Conservation (phyloP, 2,329 filamentous ascomycete species). For the Cladosporium sp. region DNA sequence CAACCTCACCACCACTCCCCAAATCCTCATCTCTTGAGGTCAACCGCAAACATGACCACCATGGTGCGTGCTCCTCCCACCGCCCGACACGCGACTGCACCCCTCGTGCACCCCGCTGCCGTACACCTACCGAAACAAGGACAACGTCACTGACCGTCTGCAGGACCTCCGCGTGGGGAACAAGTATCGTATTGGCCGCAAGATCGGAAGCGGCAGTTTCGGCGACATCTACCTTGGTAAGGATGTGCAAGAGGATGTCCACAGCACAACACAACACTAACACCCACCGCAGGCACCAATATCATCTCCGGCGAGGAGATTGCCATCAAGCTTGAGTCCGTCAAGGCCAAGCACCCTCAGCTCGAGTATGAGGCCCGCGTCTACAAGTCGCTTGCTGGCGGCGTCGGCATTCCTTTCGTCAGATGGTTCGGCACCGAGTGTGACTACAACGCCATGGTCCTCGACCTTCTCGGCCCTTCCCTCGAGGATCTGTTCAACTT, state of each 20-base stretch:
- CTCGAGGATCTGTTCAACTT: constrained; percentile 99
- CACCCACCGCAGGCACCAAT: constrained; percentile 72
- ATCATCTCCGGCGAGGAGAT: constrained; percentile 99
- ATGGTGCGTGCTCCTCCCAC: constrained; percentile 54
- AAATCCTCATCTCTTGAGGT: constrained; percentile 32
- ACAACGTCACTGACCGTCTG: constrained; percentile 38
- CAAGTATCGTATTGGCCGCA: constrained; percentile 98
- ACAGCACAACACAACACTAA: constrained; percentile 4
- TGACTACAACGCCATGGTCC: constrained; percentile 99
- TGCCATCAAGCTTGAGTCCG: constrained; percentile 98
- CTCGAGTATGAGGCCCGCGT: constrained; percentile 98
- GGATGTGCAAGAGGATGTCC: constrained; percentile 29
- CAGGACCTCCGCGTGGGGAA: constrained; percentile 99
- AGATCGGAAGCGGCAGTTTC: constrained; percentile 97
- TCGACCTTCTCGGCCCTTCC: constrained; percentile 92
- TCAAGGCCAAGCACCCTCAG: constrained; percentile 99
- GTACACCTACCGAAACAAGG: neutral
- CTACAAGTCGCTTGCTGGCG: constrained; percentile 84
- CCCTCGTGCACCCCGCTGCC: neutral
- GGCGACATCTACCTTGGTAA: constrained; percentile 93
- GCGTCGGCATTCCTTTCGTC: constrained; percentile 97
- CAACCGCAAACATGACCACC: constrained; percentile 58
- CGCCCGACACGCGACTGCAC: constrained; percentile 31
- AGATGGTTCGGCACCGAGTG: constrained; percentile 99
- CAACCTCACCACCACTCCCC: constrained; percentile 13